Conservation (phyloP, 805 yeast species). For the Debaryomyces tyrocola region DNA sequence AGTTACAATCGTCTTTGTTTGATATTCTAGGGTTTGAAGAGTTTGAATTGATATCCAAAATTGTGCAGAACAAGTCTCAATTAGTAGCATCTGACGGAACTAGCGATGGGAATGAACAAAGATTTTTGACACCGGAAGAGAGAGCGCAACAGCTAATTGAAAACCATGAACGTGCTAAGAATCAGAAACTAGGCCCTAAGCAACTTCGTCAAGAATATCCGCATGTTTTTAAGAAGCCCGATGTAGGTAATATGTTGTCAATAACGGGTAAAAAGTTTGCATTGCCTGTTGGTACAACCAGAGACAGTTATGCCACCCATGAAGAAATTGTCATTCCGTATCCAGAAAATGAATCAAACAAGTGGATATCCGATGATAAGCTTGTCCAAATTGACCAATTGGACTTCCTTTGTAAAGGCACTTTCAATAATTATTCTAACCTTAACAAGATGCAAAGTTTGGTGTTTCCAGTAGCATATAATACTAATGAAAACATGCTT, state of each 20-base stretch:
- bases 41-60: slow-evolving; percentile 70
- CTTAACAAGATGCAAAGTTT: slow-evolving; percentile 88
- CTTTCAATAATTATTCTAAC: slow-evolving; percentile 75
- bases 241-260: slow-evolving; percentile 63
- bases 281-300: slow-evolving; percentile 78
- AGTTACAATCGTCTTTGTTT: slow-evolving; percentile 67
- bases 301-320: slow-evolving; percentile 57
- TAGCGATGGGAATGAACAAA: slow-evolving; percentile 11
- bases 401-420: slow-evolving; percentile 78
- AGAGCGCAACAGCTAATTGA: slow-evolving; percentile 52
- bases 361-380: slow-evolving; percentile 42
- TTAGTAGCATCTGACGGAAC: slow-evolving; percentile 10
- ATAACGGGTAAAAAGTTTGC: slow-evolving; percentile 78
- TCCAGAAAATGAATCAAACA: slow-evolving; percentile 49
- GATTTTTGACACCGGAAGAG: slow-evolving; percentile 53
- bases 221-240: slow-evolving; percentile 77
- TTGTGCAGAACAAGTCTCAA: slow-evolving; percentile 48
- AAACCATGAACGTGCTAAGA: slow-evolving; percentile 50
- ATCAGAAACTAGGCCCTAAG: slow-evolving; percentile 48
- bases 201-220: slow-evolving; percentile 62
- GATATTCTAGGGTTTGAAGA: slow-evolving; percentile 86
- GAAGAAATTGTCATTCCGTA: slow-evolving; percentile 88
- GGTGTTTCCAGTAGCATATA: slow-evolving; percentile 88
- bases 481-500: slow-evolving; percentile 90
- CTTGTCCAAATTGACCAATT: slow-evolving; percentile 61